These are phyloP conservation scores for Micromonas commoda DNA, from an alignment of 139 green algal species.

Conservation along the genomic window DNA sequence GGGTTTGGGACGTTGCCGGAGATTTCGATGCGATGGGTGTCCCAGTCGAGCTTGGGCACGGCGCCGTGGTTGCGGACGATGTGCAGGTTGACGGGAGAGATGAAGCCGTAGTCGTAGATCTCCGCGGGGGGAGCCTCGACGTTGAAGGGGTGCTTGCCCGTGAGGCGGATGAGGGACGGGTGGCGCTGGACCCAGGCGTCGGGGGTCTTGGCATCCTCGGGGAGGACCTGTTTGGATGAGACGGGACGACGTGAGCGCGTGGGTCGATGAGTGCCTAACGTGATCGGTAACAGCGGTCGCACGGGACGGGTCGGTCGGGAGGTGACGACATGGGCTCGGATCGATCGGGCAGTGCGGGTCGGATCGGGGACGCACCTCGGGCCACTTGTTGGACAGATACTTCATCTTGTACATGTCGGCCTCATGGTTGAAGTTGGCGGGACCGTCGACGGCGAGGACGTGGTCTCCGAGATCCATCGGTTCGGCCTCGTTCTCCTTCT, in stretches of 20 bases:
- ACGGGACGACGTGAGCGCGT: not conserved
- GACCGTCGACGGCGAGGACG: no score
- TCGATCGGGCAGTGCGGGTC: not conserved
- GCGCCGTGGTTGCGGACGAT: conserved; percentile 87
- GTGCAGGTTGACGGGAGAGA: conserved; percentile 80
- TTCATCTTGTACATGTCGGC: not conserved
- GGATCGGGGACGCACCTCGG: not conserved
- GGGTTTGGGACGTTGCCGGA: conserved; percentile 21
- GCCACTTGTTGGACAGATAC: not conserved
- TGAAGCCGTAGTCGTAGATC: conserved; percentile 70
- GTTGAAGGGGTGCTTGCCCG: conserved; percentile 88
- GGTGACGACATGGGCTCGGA: not conserved
- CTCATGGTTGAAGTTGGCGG: not conserved
- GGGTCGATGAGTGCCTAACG: no score
- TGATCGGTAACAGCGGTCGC: no score
- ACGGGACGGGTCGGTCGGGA: not conserved
- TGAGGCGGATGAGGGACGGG: conserved; percentile 79
- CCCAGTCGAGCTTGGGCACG: conserved; percentile 56
- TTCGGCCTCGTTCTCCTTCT: no score
- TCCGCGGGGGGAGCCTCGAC: conserved; percentile 74
- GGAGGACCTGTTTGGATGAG: not conserved
- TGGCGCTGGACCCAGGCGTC: conserved; percentile 80
- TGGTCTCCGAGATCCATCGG: no score
- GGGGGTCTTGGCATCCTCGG: conserved; percentile 57
- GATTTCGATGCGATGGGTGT: conserved; percentile 63